phyloP scores from a whole-genome alignment of 75 land plant species.

The Chamaecyparis obtusa region DNA sequence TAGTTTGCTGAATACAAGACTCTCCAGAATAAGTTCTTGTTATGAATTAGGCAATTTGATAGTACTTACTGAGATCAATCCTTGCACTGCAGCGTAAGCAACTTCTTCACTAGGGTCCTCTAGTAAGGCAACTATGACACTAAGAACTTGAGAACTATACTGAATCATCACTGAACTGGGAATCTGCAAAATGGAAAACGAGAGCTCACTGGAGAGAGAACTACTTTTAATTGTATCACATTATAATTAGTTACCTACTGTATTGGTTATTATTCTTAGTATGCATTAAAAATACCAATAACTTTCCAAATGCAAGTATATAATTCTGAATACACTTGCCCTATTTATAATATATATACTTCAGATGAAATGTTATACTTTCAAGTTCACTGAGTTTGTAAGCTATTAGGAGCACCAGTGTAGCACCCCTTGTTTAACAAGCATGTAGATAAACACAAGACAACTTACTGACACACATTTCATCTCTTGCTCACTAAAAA shows the following conservation, averaged over 20 bases:
- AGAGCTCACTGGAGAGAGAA: constrained; percentile 1
- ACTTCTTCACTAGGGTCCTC: constrained; percentile 88
- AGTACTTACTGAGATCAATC: constrained; percentile 62
- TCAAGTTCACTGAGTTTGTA: background rate
- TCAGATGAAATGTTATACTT: no score
- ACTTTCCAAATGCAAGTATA: background rate
- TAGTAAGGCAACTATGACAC: constrained; percentile 83
- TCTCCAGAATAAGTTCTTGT: background rate
- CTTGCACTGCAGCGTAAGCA: constrained; percentile 77
- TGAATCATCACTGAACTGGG: constrained; percentile 48
- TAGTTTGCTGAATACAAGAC: background rate
- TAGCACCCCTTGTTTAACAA: background rate
- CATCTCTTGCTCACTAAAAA: no score
- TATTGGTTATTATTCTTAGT: background rate
- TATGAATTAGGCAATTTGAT: constrained; percentile 1
- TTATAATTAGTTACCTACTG: background rate
- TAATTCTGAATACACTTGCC: background rate
- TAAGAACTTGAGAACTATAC: constrained; percentile 79
- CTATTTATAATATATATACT: background rate
- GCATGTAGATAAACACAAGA: background rate
- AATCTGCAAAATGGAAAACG: constrained; percentile 48
- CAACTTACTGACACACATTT: background rate
- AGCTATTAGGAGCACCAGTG: background rate
- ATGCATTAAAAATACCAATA: background rate
- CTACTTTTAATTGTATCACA: background rate